Base-by-base conservation (phyloP, 768 basidiomycete species). In the Holtermannia corniformis region DNA sequence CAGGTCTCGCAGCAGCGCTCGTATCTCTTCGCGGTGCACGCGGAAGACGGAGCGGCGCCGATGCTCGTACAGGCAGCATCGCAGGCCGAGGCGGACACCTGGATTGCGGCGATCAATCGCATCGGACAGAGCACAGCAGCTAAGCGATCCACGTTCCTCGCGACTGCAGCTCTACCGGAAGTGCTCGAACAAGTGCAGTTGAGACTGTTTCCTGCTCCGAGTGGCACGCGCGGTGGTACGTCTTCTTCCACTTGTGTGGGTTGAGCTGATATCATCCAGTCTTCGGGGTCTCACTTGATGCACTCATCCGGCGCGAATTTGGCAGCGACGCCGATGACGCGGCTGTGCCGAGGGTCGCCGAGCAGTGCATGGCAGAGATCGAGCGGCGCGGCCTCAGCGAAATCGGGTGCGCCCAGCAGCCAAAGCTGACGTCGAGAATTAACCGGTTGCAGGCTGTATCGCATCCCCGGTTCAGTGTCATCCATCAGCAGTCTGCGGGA, bases 11-110 rank as follows among this genome's bases (percentile, higher is more conserved):
- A 84, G 66, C 84, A 87, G 56, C 78, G 87, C 44, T 86, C 87
- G 44, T 90, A 82, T 68, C 82, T 81, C 46, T 86, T 90, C 76
- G 81, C 85, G 63, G 76, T 91, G 42, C 82, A 86, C 62, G 86
- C 87, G 0, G 88, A 90, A 67, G 87, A 90, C 64, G 88, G 88
- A 5, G 87, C 86, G 0, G 83, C 83, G 62, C 87, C 87, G 62
- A 44, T 88, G 27, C 72, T 90, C 32, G 7, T 37, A 14, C 88
- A 91, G 68, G 83, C 86, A 0, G 70, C 80, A 28, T 81, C 78
- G 60, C 81, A 78, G 67, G 76, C 77, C 37, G 87, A 88, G 59
- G 82, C 87, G 81, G 75, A 68, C 50, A 81, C 78, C 60, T 91
- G 88, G 88, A 77, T 87, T 49, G 81, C 83, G 16, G 82, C 81